phyloP scores from a whole-genome alignment of 352 stramenopile genomes.

The Phytophthora hibernalis region DNA sequence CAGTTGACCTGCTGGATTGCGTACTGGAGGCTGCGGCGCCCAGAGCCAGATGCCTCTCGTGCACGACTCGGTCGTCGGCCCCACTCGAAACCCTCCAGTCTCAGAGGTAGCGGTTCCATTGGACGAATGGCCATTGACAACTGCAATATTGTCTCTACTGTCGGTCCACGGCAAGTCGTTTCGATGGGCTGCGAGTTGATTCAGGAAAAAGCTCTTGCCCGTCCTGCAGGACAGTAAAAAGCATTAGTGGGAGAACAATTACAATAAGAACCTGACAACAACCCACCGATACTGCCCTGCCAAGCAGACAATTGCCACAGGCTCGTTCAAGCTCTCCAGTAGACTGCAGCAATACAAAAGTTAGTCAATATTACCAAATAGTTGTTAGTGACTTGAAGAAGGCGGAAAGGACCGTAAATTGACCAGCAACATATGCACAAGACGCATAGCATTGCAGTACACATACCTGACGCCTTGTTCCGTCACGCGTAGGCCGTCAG shows the following conservation, averaged over 20 bases:
- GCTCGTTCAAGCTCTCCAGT: conserved; percentile 69
- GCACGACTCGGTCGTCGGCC: conserved; percentile 85
- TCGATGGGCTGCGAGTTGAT: conserved; percentile 65
- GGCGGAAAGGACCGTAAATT: not conserved
- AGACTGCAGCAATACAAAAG: conserved; percentile 42
- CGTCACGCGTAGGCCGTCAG: conserved; percentile 59
- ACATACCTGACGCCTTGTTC: conserved; percentile 62
- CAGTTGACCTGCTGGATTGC: conserved; percentile 64
- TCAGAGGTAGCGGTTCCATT: conserved; percentile 10
- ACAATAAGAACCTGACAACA: not conserved
- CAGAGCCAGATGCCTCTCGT: conserved; percentile 90
- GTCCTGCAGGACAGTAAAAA: conserved; percentile 47
- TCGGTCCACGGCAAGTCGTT: conserved; percentile 30
- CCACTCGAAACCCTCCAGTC: conserved; percentile 68
- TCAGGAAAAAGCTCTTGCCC: conserved; percentile 91
- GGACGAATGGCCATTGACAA: conserved; percentile 14
- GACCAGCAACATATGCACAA: not conserved
- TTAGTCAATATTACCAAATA: not conserved
- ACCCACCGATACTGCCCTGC: conserved; percentile 79
- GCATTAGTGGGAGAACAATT: not conserved
- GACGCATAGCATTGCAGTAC: not conserved
- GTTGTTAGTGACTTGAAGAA: conserved; percentile 12
- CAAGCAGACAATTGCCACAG: conserved; percentile 81
- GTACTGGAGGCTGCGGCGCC: conserved; percentile 60
- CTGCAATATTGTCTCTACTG: conserved; percentile 7